These are phyloP conservation scores for Candida silvicultrix DNA, from an alignment of 805 yeast species.

Conservation along the genomic window DNA sequence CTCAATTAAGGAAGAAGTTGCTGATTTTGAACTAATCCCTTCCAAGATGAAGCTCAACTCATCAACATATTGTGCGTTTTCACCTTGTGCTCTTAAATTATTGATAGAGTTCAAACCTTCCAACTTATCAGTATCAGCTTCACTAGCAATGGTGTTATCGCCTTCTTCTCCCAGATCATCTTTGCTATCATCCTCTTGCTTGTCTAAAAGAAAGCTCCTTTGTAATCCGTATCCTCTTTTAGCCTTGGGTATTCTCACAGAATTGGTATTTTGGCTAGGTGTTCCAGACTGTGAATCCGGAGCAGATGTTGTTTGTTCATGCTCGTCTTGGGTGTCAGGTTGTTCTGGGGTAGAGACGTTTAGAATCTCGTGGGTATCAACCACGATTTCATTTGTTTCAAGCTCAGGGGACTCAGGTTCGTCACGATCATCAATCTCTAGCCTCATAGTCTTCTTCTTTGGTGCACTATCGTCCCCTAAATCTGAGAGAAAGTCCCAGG, in stretches of 20 bases:
- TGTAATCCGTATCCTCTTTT: slow-evolving; percentile 23
- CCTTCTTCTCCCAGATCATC: slow-evolving; percentile 10
- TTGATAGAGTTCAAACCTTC: slow-evolving; percentile 17
- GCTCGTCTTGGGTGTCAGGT: background rate
- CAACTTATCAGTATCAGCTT: slow-evolving; percentile 5
- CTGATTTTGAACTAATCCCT: slow-evolving; percentile 12
- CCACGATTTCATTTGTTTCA: background rate
- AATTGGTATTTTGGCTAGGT: background rate
- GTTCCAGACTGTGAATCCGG: background rate
- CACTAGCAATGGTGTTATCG: slow-evolving; percentile 5
- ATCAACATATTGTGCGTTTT: slow-evolving; percentile 25
- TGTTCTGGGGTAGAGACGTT: no score
- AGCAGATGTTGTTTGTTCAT: background rate
- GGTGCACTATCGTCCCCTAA: slow-evolving; percentile 9
- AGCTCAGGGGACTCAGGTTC: background rate
- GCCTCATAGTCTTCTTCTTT: slow-evolving; percentile 12
- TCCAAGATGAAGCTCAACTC: slow-evolving; percentile 29
- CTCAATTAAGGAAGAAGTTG: slow-evolving; percentile 20
- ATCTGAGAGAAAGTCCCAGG: slow-evolving; percentile 20
- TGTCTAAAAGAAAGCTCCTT: slow-evolving; percentile 21
- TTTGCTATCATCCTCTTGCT: slow-evolving; percentile 3
- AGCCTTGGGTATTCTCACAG: slow-evolving; percentile 6
- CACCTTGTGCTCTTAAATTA: slow-evolving; percentile 29
- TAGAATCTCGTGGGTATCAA: background rate
- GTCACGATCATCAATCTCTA: background rate